Base-by-base conservation (phyloP, 2,329 filamentous ascomycete species). In the Ilyonectria robusta region DNA sequence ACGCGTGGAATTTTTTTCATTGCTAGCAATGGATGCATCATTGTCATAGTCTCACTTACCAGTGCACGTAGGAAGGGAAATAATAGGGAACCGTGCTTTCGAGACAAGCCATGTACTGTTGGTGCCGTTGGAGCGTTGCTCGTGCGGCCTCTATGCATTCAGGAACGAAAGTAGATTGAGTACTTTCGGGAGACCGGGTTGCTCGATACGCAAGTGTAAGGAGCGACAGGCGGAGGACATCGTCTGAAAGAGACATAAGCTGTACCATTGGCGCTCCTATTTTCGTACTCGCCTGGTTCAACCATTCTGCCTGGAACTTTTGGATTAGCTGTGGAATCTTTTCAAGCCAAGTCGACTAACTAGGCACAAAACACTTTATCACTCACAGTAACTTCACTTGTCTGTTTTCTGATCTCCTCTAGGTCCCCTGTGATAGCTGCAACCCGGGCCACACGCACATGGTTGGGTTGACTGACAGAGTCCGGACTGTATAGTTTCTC, bases 401-500 rank as follows among this genome's bases (percentile, higher is more conserved):
- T 67, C 40, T 63, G 69, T 19, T 60, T 59, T 17, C 23, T 23
- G 23, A 81, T 76, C 7, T 74, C 77, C 26, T 76, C 73, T 59
- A 78, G 72, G 58, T 81, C 81, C 19, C 69, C 71, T 6, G 75
- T 75, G 8, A 81, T 72, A 33, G 66, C 68, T 51, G 66, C 72
- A 23, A 78, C 83, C 60, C 81, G 78, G n/a, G 76, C 75, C 9
- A 75, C 71, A 8, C 83, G 77, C 10, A 78, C 70, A 7, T 75
- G 59, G 10, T 79, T 77, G 0, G 78, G 69, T 64, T 83, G 78
- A 1, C 77, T 73, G 19, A 83, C 77, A 0, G 82, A 80, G 5
- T 80, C 81, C 2, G 81, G 81, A 29, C 80, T 82, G 71, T 89
- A 90, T 2, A 90, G 76, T 3, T 84, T 79, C 72, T 89, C 84